These are phyloP conservation scores for Kodamaea neixiangensis DNA, from an alignment of 805 yeast genomes.

Conservation along the genomic window DNA sequence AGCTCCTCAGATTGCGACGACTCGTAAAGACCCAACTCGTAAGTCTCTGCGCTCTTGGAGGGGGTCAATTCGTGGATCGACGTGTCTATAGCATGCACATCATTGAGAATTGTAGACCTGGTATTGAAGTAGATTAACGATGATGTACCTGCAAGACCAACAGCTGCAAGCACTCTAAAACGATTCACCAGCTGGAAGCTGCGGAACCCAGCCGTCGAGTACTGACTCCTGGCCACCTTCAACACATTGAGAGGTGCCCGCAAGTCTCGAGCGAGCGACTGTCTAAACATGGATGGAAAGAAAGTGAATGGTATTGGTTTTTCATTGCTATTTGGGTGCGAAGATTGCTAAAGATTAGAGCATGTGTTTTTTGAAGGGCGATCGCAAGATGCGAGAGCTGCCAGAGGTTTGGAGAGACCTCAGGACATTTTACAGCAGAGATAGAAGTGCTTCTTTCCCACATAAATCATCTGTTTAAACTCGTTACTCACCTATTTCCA, in stretches of 20 bases:
- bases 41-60: constrained; percentile 58
- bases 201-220: background rate
- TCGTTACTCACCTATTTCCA: background rate
- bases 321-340: constrained; percentile 1
- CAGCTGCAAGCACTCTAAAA: background rate
- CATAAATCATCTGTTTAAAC: too few species aligned
- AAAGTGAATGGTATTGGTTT: background rate
- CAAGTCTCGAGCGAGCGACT: constrained; percentile 5
- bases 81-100: constrained; percentile 33
- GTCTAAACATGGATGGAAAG: constrained; percentile 3
- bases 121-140: background rate
- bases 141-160: constrained; percentile 5
- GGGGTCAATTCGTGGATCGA: constrained; percentile 45
- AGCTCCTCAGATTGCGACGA: constrained; percentile 60
- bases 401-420: background rate
- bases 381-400: background rate
- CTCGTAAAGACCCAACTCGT: constrained; percentile 62
- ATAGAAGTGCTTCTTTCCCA: too few species aligned
- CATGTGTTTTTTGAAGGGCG: background rate
- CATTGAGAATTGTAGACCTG: constrained; percentile 17
- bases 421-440: background rate
- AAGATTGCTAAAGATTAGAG: constrained; percentile 2
- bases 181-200: background rate
- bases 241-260: constrained; percentile 1
- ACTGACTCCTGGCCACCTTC: constrained; percentile 1